Evolutionary conservation across 805 yeast species (phyloP), one percentile per base, ranked within the genome.

Genomic region (Candida hispaniensis): DNA sequence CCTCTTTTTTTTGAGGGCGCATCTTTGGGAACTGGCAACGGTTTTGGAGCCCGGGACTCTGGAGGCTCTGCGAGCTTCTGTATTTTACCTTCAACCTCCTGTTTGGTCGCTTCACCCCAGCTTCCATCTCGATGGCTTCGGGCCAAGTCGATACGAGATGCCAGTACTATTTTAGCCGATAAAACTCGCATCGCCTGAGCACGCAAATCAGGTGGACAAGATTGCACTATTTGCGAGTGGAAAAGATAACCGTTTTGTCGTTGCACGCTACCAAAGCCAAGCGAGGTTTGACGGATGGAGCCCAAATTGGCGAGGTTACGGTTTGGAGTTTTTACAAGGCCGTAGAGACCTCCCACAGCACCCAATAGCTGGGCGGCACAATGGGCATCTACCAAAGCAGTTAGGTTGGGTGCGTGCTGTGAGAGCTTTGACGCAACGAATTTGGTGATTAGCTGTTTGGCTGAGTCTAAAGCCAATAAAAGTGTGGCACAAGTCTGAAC

Each of bases 261-360:
- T 16, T 55, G 6, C 9, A 59, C 47, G 8, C 59, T 55, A 5
- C 71, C 69, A 27, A 61, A 51, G 1, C 63, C 65, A 12, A 60
- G 48, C 0, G 61, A 52, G 39, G 52, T 41, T 12, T 38, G 46
- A 34, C 66, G 56, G 26, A 65, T 66, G 9, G 69, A 68, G 0
- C 94, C 95, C 30, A 82, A 58, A 0, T 93, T 71, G 0, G 94
- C 74, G 14, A 88, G 48, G 50, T 88, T 88, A 47, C 96, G 81
- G 3, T 94, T 66, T 0, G 95, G 94, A 0, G 80, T 71, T 18
- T 55, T 58, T 2, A 83, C 71, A 7, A 88, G 57, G 5, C 71
- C 75, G 8, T 58, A 59, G 4, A 88, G 53, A 0, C 93, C 83
- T 2, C 93, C 93, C 1, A 71, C 60, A 11, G 68, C 62, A 1